Percentiles rank a stretch among this genome's conserved stretches.
These are phyloP conservation scores for Speleostelium caveatum DNA, from an alignment of 78 protist species.

Conservation along the genomic window DNA sequence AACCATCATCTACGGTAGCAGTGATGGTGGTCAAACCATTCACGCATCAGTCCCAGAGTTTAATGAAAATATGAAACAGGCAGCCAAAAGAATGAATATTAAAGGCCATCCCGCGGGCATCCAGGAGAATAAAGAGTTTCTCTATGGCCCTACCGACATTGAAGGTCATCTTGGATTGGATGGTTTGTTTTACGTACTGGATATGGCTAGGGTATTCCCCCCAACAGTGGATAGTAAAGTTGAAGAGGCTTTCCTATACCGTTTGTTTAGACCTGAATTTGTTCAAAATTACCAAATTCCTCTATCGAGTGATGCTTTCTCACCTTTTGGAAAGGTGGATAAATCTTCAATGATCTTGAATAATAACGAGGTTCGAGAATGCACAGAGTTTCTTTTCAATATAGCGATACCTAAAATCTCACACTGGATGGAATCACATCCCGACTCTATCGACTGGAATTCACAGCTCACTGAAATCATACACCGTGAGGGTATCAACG, in stretches of 20 bases:
- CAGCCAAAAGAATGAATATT: slow-evolving; percentile 70
- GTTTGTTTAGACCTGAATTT: slow-evolving; percentile 82
- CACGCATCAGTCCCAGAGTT: slow-evolving; percentile 4
- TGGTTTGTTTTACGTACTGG: slow-evolving; percentile 75
- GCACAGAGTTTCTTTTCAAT: slow-evolving; percentile 46
- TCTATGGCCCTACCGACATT: slow-evolving; percentile 82
- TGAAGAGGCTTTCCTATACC: slow-evolving; percentile 64
- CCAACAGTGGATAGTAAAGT: slow-evolving; percentile 37
- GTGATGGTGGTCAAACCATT: slow-evolving; percentile 70
- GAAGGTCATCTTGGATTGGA: slow-evolving; percentile 78
- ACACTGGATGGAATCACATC: slow-evolving; percentile 44
- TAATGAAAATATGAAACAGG: slow-evolving; percentile 50
- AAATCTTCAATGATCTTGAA: neutral
- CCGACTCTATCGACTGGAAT: slow-evolving; percentile 14
- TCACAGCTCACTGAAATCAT: slow-evolving; percentile 69
- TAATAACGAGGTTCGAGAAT: slow-evolving; percentile 36
- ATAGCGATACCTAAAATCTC: slow-evolving; percentile 29
- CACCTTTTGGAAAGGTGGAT: slow-evolving; percentile 62
- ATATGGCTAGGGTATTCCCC: slow-evolving; percentile 83
- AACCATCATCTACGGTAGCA: slow-evolving; percentile 72
- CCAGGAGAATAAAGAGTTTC: slow-evolving; percentile 40
- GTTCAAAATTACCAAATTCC: slow-evolving; percentile 71
- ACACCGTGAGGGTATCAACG: slow-evolving; percentile 82
- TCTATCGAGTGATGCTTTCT: slow-evolving; percentile 67
- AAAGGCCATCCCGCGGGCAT: slow-evolving; percentile 79